Conservation (phyloP, 176 grass and related monocot species). For the Secale cereale region DNA sequence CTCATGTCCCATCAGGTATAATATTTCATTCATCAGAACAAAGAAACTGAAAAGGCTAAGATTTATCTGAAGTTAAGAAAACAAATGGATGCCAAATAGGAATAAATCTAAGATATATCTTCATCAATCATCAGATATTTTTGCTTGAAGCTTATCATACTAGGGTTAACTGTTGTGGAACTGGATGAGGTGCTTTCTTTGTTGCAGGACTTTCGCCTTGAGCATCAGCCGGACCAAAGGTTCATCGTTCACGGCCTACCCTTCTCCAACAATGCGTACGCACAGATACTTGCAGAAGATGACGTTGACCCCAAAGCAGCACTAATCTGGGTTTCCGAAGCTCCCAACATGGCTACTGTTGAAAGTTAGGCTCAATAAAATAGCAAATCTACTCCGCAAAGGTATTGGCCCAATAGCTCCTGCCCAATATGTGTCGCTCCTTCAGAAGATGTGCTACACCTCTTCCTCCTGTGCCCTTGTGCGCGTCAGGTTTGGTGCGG, state of each 20-base stretch:
- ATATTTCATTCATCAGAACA: not conserved
- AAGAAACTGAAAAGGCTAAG: constrained; percentile 8
- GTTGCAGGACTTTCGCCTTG: not conserved
- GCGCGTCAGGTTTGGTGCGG: not conserved
- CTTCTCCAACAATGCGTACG: not conserved
- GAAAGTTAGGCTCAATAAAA: not conserved
- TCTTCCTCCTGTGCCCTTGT: not conserved
- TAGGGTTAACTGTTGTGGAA: not conserved
- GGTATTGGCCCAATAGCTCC: not conserved
- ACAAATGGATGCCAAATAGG: constrained; percentile 19
- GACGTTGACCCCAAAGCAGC: not conserved
- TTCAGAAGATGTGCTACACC: not conserved
- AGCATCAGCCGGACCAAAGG: not conserved
- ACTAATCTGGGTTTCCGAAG: not conserved
- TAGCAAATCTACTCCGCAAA: not conserved
- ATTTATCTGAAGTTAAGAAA: not conserved
- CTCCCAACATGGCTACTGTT: not conserved
- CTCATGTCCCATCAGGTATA: constrained; percentile 19
- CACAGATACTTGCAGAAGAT: not conserved
- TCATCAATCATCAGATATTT: constrained; percentile 14
- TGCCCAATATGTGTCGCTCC: not conserved
- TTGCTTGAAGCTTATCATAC: not conserved
- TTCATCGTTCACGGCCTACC: not conserved
- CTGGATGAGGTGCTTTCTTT: not conserved
- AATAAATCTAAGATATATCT: not conserved